These are phyloP conservation scores for Porcisia hertigi DNA, from an alignment of 208 protist species.

Conservation along the genomic window DNA sequence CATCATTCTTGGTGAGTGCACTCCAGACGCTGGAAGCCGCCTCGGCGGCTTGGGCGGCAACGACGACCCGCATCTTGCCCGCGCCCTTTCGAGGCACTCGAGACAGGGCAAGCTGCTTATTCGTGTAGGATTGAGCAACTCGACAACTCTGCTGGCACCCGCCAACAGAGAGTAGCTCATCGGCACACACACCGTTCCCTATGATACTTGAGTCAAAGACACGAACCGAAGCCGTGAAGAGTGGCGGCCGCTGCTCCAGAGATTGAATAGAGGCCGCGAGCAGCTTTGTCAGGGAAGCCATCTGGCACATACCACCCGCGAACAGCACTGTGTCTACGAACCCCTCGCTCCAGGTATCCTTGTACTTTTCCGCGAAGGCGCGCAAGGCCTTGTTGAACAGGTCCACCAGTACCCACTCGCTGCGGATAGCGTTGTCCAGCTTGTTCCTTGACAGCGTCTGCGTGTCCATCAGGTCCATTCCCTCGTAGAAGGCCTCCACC, in stretches of 20 bases:
- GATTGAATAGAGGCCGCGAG: conserved; percentile 36
- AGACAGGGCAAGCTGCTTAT: conserved; percentile 11
- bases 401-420: conserved; percentile 67
- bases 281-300: conserved; percentile 53
- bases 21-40: conserved; percentile 25
- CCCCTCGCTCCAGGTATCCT: conserved; percentile 11
- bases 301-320: conserved; percentile 80
- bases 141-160: conserved; percentile 77
- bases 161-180: conserved; percentile 64
- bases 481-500: conserved; percentile 89
- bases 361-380: conserved; percentile 45
- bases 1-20: conserved; percentile 27
- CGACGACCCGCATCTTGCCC: conserved; percentile 18
- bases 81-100: conserved; percentile 21
- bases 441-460: conserved; percentile 66
- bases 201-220: conserved; percentile 41
- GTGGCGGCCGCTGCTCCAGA: conserved; percentile 6
- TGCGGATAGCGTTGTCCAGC: conserved; percentile 66
- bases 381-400: conserved; percentile 54
- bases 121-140: conserved; percentile 30
- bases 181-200: conserved; percentile 57
- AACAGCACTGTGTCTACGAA: conserved; percentile 64
- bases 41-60: conserved; percentile 25
- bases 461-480: conserved; percentile 83
- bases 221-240: conserved; percentile 23